These are phyloP conservation scores for Monilinia aucupariae DNA, from an alignment of 2,329 filamentous ascomycete species.

Conservation along the genomic window DNA sequence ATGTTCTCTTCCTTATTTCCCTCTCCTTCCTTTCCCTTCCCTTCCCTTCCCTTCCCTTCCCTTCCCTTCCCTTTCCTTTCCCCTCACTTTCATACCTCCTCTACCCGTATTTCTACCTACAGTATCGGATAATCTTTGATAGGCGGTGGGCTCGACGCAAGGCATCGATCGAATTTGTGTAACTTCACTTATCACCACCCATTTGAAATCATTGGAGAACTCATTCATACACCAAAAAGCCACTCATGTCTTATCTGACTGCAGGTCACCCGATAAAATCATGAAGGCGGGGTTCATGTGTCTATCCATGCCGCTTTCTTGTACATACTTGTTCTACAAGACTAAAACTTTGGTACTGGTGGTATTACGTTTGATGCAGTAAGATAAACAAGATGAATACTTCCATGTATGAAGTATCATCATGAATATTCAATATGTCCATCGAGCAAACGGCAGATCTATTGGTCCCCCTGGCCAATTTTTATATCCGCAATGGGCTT, in stretches of 20 bases:
- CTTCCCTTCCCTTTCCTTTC: too few relatives aligned
- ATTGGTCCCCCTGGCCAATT: conserved; percentile 21
- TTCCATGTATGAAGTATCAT: conserved; percentile 1
- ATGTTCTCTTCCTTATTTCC: too few relatives aligned
- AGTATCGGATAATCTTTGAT: too few relatives aligned
- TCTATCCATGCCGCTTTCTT: conserved; percentile 9
- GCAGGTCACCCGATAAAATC: not conserved
- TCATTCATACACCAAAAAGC: not conserved
- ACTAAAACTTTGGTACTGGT: not conserved
- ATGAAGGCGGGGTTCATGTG: conserved; percentile 11
- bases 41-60: too few relatives aligned
- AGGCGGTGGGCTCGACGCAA: not conserved
- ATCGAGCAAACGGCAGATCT: not conserved
- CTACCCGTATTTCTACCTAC: too few relatives aligned
- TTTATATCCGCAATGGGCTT: conserved; percentile 30
- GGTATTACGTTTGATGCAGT: not conserved
- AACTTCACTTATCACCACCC: not conserved
- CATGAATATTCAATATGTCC: conserved; percentile 8
- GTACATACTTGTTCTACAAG: not conserved
- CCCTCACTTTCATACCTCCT: too few relatives aligned
- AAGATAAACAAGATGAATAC: not conserved
- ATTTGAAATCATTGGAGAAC: not conserved
- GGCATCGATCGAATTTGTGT: not conserved
- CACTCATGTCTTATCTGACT: not conserved
- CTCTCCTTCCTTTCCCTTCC: too few relatives aligned